phyloP scores from a whole-genome alignment of 306 rosid genomes.

The Dalbergia oliveri region DNA sequence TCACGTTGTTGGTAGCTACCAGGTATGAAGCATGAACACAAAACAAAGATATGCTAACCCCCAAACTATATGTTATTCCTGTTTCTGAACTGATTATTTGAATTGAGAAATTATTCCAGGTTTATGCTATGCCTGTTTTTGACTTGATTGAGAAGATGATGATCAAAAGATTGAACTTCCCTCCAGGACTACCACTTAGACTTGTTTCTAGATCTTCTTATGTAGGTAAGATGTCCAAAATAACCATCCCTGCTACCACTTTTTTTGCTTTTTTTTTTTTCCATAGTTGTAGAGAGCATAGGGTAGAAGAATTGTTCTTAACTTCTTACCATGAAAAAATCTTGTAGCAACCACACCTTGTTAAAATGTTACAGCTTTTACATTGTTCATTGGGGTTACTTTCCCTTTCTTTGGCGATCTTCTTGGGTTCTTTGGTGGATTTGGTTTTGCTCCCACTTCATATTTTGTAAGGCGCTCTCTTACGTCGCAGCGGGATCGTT shows the following conservation, averaged over 20 bases:
- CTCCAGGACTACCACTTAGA: slow-evolving; percentile 75
- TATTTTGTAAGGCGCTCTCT: slow-evolving; percentile 64
- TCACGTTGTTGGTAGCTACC: slow-evolving; percentile 96
- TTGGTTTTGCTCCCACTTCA: slow-evolving; percentile 93
- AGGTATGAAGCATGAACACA: slow-evolving; percentile 62
- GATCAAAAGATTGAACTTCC: slow-evolving; percentile 63
- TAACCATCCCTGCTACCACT: slow-evolving; percentile 6
- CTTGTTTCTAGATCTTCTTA: slow-evolving; percentile 77
- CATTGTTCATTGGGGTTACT: slow-evolving; percentile 76
- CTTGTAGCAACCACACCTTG: not conserved
- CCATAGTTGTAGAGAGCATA: not conserved
- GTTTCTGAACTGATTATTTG: slow-evolving; percentile 16
- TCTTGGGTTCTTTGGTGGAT: slow-evolving; percentile 96
- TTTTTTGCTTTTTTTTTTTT: no score
- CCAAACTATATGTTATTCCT: not conserved
- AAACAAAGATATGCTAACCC: slow-evolving; percentile 8
- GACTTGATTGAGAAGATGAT: slow-evolving; percentile 77
- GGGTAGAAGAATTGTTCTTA: not conserved
- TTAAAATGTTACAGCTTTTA: slow-evolving; percentile 68
- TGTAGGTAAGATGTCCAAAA: slow-evolving; percentile 62
- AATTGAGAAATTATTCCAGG: slow-evolving; percentile 54
- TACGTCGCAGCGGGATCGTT: no score
- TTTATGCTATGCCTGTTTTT: slow-evolving; percentile 94
- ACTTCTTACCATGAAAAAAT: not conserved
- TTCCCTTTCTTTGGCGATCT: slow-evolving; percentile 98